Base-by-base conservation (phyloP, 805 yeast genomes). In the Candida morakotiae region DNA sequence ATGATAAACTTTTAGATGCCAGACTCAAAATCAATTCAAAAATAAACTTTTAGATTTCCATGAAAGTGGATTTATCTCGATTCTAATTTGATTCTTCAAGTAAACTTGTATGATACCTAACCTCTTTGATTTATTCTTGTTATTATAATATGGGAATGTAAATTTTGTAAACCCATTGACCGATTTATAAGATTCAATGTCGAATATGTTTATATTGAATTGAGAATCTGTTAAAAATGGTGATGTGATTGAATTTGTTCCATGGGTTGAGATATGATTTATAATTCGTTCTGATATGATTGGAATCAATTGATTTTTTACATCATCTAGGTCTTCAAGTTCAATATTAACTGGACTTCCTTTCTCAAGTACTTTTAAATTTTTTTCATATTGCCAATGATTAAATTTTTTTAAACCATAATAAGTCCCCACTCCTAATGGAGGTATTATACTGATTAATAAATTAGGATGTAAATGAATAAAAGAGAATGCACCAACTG, bases 381-480 rank as follows among this genome's bases (percentile, higher is more conserved):
- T 34, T 19, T 20, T 21, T 4, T 9, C n/a, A 18, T 40, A 40
- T 23, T 35, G 39, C 10, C 34, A 31, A 16, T 49, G 45, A 23
- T 45, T 39, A 30, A 39, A 38, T 13, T 37, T 35, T 18, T 46
- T 43, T 35, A 48, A 48, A 4, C 41, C 45, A 29, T 45, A 64
- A 46, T 52, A 62, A 2, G 54, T 48, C 0, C 53, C 62, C 2
- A 62, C 46, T 1, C 51, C 50, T 3, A 55, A 28, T 2, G 73
- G 72, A 2, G 73, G 73, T 1, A 54, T 59, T 8, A 62, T 40
- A 1, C 71, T 65, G 10, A 63, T 41, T 5, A 66, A 32, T 3
- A 55, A 44, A 42, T 63, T 54, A 5, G 68, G 70, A 41, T 64
- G 69, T 2, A 67, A 30, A 38, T 64, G 62, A 5, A 57, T 58